phyloP scores from a whole-genome alignment of 2,329 filamentous ascomycete species.

The Rutstroemia sp. region DNA sequence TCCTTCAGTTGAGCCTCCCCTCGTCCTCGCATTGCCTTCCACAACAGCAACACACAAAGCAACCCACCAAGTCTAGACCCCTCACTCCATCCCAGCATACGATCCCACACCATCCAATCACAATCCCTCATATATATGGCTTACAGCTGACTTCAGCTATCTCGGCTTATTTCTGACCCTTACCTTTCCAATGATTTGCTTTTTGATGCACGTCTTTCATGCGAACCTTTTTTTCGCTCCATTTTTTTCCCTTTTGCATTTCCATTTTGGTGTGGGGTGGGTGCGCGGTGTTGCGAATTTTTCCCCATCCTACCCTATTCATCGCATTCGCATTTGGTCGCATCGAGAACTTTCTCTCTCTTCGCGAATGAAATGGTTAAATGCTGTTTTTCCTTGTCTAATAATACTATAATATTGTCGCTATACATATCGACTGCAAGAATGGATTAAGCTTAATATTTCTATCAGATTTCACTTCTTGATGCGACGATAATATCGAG shows the following conservation, averaged over 20 bases:
- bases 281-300: background rate
- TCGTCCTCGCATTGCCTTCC: too few species aligned
- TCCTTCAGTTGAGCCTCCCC: too few species aligned
- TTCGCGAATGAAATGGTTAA: background rate
- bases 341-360: background rate
- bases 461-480: too few species aligned
- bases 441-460: too few species aligned
- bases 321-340: background rate
- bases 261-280: background rate
- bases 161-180: background rate
- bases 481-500: too few species aligned
- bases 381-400: background rate
- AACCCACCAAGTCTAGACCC: background rate
- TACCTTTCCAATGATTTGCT: background rate
- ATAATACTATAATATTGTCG: too few species aligned
- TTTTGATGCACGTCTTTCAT: too few species aligned
- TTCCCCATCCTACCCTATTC: background rate
- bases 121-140: background rate
- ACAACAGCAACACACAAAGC: too few species aligned
- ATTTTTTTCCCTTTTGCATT: background rate
- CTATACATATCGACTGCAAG: too few species aligned
- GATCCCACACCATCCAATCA: background rate
- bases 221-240: background rate
- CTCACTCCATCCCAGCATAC: background rate
- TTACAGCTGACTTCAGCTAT: slow-evolving; percentile 2